phyloP scores from a whole-genome alignment of 2,329 filamentous ascomycete species.

The Fusarium fracticaudum region DNA sequence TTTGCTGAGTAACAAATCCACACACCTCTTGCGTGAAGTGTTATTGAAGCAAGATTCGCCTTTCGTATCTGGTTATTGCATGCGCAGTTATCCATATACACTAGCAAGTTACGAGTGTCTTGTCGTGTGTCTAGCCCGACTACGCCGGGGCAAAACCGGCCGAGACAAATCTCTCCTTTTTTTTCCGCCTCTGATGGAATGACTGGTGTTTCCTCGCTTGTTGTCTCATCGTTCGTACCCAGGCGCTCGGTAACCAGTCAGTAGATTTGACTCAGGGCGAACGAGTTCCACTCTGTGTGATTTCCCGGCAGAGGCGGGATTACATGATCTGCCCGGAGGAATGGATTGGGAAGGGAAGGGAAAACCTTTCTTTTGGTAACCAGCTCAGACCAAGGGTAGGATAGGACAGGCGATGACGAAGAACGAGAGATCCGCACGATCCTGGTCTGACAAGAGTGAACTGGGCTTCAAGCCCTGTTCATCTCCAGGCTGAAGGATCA shows the following conservation, averaged over 20 bases:
- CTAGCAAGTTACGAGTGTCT: neutral
- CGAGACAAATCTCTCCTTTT: slow-evolving; percentile 14
- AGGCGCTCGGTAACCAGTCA: slow-evolving; percentile 19
- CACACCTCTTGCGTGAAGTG: slow-evolving; percentile 9
- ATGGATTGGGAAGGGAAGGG: slow-evolving; percentile 8
- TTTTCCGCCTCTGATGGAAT: neutral
- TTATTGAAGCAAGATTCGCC: neutral
- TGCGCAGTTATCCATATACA: neutral
- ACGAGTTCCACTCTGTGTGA: slow-evolving; percentile 1
- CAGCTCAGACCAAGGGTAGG: neutral
- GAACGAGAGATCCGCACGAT: slow-evolving; percentile 14
- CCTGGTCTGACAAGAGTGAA: slow-evolving; percentile 20
- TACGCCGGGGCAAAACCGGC: slow-evolving; percentile 4
- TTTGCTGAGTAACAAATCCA: slow-evolving; percentile 16
- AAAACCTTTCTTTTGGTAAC: slow-evolving; percentile 19
- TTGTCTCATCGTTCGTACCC: slow-evolving; percentile 19
- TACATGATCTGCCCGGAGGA: slow-evolving; percentile 23
- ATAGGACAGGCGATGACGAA: slow-evolving; percentile 16
- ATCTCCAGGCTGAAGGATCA: slow-evolving; percentile 27
- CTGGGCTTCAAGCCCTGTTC: slow-evolving; percentile 18
- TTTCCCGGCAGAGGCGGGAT: slow-evolving; percentile 29
- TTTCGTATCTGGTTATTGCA: slow-evolving; percentile 19
- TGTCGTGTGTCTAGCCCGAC: neutral
- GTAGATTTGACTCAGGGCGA: slow-evolving; percentile 11
- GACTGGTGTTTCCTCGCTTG: slow-evolving; percentile 30